phyloP scores from a whole-genome alignment of 345 rosid species.

The Salix udensis region DNA sequence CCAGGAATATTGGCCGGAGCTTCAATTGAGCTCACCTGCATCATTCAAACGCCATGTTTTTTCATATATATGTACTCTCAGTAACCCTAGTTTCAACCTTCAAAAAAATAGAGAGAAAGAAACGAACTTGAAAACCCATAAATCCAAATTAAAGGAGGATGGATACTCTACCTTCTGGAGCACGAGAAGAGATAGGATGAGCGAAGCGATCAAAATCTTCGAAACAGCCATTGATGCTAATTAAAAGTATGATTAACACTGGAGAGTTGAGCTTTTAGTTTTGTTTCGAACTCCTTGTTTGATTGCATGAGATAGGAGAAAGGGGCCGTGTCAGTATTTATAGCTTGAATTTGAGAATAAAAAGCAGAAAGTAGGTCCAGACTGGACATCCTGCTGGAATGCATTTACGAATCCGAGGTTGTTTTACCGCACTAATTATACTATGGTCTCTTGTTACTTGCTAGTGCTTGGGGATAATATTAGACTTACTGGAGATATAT shows the following conservation, averaged over 20 bases:
- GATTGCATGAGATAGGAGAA: neutral
- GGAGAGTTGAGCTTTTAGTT: neutral
- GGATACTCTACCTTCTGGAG: neutral
- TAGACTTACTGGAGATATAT: neutral
- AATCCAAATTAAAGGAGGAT: neutral
- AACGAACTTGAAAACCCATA: neutral
- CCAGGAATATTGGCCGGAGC: neutral
- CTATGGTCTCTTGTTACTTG: neutral
- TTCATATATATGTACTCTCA: neutral
- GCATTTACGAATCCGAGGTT: neutral
- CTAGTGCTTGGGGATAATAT: neutral
- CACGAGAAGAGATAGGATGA: neutral
- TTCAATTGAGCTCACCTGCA: neutral
- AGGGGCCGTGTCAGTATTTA: constrained; percentile 13
- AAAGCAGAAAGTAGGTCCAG: neutral
- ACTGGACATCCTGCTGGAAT: neutral
- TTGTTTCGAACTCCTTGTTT: neutral
- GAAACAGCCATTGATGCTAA: constrained; percentile 36
- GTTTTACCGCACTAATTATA: neutral
- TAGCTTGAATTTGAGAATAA: neutral
- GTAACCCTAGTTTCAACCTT: neutral
- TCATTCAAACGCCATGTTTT: neutral
- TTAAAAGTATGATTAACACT: neutral
- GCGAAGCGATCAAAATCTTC: constrained; percentile 6
- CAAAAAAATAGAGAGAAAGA: neutral